Evolutionary conservation across 179 eudicot species (phyloP).

Genomic region (Amaranthus tricolor): DNA sequence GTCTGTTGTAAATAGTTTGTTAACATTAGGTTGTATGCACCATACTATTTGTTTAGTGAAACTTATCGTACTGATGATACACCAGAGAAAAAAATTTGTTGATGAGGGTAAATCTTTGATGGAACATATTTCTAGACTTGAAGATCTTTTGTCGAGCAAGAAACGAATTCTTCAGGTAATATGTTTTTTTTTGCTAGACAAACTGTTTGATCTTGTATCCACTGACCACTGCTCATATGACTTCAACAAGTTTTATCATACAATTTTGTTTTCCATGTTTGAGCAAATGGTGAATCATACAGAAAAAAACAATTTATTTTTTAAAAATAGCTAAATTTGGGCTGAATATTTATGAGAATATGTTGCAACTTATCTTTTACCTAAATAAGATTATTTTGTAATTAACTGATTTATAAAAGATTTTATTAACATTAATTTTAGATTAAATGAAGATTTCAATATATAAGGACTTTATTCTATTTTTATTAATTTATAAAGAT

Average conservation of each 20-base stretch:
- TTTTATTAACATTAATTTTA: too few species aligned
- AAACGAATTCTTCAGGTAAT: constrained; percentile 74
- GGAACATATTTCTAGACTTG: constrained; percentile 72
- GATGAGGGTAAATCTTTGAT: constrained; percentile 64
- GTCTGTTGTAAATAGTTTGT: constrained; percentile 34
- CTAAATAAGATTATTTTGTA: too few species aligned
- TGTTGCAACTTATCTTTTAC: too few species aligned
- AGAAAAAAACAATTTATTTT: too few species aligned
- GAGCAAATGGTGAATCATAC: too few species aligned
- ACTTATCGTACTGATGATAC: constrained; percentile 11
- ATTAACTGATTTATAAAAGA: too few species aligned
- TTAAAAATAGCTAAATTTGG: too few species aligned
- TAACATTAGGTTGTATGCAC: not conserved
- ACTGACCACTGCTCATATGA: not conserved
- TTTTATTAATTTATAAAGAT: too few species aligned
- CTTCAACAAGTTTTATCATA: not conserved
- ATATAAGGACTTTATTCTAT: too few species aligned
- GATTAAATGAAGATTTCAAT: too few species aligned
- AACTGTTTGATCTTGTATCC: constrained; percentile 1
- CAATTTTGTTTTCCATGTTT: too few species aligned
- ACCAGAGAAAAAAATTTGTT: constrained; percentile 79
- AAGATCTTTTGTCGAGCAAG: constrained; percentile 84
- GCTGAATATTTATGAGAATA: too few species aligned
- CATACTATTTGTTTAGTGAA: not conserved
- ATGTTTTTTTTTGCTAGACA: not conserved